Evolutionary conservation across 129 eudicot species (phyloP).

Genomic region (Escallonia herrerae): DNA sequence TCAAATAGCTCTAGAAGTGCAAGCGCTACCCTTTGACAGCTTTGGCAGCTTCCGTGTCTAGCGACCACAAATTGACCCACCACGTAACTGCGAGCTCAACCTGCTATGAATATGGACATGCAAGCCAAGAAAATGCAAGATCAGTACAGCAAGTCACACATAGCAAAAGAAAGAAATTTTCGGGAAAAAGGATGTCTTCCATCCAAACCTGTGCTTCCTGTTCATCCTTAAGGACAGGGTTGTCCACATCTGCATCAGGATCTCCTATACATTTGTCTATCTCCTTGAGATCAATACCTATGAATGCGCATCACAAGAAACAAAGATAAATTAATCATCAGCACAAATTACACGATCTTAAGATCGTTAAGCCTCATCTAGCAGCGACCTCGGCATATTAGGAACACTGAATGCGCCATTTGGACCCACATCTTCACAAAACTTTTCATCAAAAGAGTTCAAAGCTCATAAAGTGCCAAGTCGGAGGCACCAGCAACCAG

Average conservation of each 20-base stretch:
- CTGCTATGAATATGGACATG: no score
- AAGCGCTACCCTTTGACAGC: no score
- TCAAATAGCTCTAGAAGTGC: no score
- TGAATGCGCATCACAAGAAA: not conserved
- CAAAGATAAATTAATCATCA: not conserved
- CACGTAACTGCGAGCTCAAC: no score
- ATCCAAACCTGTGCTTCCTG: slow-evolving; percentile 24
- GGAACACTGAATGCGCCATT: no score
- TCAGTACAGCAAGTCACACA: not conserved
- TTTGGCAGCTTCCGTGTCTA: no score
- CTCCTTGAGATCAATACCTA: slow-evolving; percentile 25
- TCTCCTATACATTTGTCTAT: slow-evolving; percentile 28
- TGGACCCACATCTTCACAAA: not conserved
- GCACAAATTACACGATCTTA: not conserved
- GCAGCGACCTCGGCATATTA: no score
- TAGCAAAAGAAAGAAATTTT: not conserved
- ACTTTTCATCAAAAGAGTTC: not conserved
- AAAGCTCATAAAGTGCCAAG: not conserved
- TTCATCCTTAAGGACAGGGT: slow-evolving; percentile 24
- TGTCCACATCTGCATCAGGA: slow-evolving; percentile 24
- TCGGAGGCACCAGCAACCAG: not conserved
- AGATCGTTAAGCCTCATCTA: not conserved
- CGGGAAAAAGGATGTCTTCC: not conserved
- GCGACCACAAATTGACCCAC: no score
- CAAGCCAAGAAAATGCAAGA: slow-evolving; percentile 13